Evolutionary conservation across 2,329 filamentous ascomycete genomes (phyloP), one percentile per base, ranked within the genome.

Genomic region (Coniochaeta prunicola): DNA sequence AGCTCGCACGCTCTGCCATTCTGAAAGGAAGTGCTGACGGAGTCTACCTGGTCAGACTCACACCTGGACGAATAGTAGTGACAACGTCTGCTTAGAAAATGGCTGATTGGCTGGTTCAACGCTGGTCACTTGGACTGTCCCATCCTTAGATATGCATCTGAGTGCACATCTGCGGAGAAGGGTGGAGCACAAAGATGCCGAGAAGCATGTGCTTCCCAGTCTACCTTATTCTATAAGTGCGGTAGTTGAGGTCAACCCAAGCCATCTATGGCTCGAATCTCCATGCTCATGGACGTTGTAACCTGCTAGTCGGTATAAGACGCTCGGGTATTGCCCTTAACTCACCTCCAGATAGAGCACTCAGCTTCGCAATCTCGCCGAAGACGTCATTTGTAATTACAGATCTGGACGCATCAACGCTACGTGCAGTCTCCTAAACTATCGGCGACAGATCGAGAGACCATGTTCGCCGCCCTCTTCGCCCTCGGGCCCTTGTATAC

Each of bases 401-500:
- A n/a, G 38, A 10, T 10, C n/a, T 42, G n/a, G 17, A 42, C 13
- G 38, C 19, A 9, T 6, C 38, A 19, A 42, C n/a, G 5, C 4
- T 21, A 24, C 40, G 10, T 13, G 36, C 42, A 45, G 55, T 33
- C 34, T 33, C 50, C 60, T 13, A 59, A n/a, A n/a, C 48, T 8
- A 2, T 53, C 26, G n/a, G 7, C 48, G 15, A 17, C 3, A 31
- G n/a, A 36, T 34, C 10, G 19, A 19, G 19, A 13, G 21, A 59
- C 38, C 30, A 63, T 64, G 62, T 54, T 61, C 21, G 13, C 53
- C 10, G 21, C 48, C 45, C 57, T 64, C 31, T n/a, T 60, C 3
- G 45, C 48, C 13, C 26, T 61, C 2, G 53, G 53, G 28, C 48
- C 53, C 4, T 21, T 55, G 10, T 58, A 62, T 33, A 38, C 48